These are phyloP conservation scores for Spathaspora boniae DNA, from an alignment of 805 yeast genomes.

Conservation along the genomic window DNA sequence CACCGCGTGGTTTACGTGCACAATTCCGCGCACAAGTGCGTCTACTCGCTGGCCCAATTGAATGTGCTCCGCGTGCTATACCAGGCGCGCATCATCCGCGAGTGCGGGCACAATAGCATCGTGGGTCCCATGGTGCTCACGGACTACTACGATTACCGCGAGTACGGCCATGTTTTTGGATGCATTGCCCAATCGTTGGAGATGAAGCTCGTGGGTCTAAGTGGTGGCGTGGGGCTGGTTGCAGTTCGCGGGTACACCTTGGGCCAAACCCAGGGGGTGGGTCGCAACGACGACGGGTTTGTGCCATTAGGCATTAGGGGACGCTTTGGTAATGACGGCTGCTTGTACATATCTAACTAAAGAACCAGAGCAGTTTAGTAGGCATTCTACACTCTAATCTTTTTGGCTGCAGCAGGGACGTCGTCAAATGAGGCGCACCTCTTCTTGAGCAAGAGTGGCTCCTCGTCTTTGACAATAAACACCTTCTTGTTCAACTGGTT, in stretches of 20 bases:
- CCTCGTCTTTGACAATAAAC: slow-evolving; percentile 12
- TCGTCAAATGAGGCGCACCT: slow-evolving; percentile 3
- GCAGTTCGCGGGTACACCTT: slow-evolving; percentile 63
- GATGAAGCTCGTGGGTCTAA: slow-evolving; percentile 45
- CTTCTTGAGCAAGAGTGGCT: slow-evolving; percentile 2
- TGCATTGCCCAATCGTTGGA: slow-evolving; percentile 60
- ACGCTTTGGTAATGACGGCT: slow-evolving; percentile 68
- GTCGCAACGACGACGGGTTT: slow-evolving; percentile 25
- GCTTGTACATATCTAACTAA: slow-evolving; percentile 53
- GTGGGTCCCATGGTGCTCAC: slow-evolving; percentile 60
- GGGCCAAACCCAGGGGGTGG: slow-evolving; percentile 41
- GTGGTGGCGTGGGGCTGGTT: slow-evolving; percentile 47
- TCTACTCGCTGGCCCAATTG: not conserved
- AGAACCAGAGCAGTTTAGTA: not conserved
- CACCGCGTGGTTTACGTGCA: slow-evolving; percentile 8
- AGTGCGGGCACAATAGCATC: slow-evolving; percentile 41
- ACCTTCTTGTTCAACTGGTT: slow-evolving; percentile 29
- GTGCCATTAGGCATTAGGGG: slow-evolving; percentile 48
- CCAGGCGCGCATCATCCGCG: slow-evolving; percentile 49
- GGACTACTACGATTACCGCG: slow-evolving; percentile 61
- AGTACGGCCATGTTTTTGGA: slow-evolving; percentile 48
- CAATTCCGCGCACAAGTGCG: slow-evolving; percentile 1
- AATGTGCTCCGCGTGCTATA: not conserved
- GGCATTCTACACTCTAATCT: slow-evolving; percentile 4
- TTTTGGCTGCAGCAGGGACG: too few species aligned